Evolutionary conservation across 2,329 filamentous ascomycete species (phyloP), one percentile per base, ranked within the genome.

Genomic region (Daldinia sp.): DNA sequence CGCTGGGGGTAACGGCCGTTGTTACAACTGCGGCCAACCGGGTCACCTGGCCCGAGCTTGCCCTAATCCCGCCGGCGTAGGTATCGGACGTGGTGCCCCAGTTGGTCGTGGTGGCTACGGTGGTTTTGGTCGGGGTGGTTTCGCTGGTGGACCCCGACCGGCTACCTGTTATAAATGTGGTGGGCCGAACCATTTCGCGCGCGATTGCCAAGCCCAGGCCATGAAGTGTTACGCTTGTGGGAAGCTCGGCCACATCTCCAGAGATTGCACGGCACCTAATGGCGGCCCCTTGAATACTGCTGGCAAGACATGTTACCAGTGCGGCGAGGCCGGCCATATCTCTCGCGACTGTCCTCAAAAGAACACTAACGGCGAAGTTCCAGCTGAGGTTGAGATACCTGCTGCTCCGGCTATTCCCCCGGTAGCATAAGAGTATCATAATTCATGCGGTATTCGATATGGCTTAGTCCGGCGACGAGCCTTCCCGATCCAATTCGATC

Each of bases 181-280:
- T 71, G 88, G 94, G 30, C 95, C 95, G 63, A 99, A 99, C 85
- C 95, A 99, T 82, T 99, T 96, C 77, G 95, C 95, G 68, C 91
- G 95, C 69, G 95, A 99, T 76, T 99, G 95, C 85, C 95, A 98
- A 84, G 94, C 95, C 71, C 93, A 97, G 80, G 92, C 93, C 67
- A 96, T 97, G 93, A 97, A 97, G 83, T 97, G 94, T 85, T 97
- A 97, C 75, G 94, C 94, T 70, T 97, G 94, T 77, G 94, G 94
- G 77, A 97, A 97, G 83, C 88, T 96, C 71, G 93, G 93, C 52
- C 93, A 97, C 82, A 97, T 97, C 79, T 96, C 92, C 9, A 83
- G 85, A 73, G 95, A 99, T 80, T 99, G 95, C 85, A 97, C 94
- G 47, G 93, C 94, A 65, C 94, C 95, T 68, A 98, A 98, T 78